These are phyloP conservation scores for Suillus lakei DNA, from an alignment of 768 basidiomycete genomes.

Conservation along the genomic window DNA sequence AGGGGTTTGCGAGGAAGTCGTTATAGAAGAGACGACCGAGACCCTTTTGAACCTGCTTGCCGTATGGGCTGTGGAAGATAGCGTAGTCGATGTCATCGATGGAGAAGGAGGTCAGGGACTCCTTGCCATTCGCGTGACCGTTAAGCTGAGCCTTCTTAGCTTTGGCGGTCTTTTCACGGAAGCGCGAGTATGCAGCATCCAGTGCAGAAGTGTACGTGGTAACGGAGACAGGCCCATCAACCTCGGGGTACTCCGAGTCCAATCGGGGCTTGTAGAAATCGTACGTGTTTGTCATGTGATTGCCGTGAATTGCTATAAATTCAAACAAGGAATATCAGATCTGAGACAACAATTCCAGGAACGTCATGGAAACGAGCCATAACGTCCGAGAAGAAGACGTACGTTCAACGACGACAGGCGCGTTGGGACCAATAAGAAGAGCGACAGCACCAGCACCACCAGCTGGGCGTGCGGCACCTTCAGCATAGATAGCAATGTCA, in stretches of 20 bases:
- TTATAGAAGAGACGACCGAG: slow-evolving; percentile 91
- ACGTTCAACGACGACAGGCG: slow-evolving; percentile 95
- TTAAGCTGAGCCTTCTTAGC: slow-evolving; percentile 53
- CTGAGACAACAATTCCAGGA: slow-evolving; percentile 5
- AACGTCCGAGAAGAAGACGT: slow-evolving; percentile 58
- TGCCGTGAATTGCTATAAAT: slow-evolving; percentile 86
- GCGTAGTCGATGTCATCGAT: slow-evolving; percentile 88
- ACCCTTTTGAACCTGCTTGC: slow-evolving; percentile 98
- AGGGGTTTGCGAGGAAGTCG: slow-evolving; percentile 87
- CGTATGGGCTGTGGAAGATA: slow-evolving; percentile 97
- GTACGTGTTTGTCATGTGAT: slow-evolving; percentile 96
- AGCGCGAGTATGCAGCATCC: slow-evolving; percentile 86
- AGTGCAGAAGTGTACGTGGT: slow-evolving; percentile 94
- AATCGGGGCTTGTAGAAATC: slow-evolving; percentile 99
- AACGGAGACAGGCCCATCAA: slow-evolving; percentile 96
- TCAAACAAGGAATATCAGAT: slow-evolving; percentile 8
- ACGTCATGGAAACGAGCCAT: slow-evolving; percentile 20
- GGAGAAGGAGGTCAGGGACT: slow-evolving; percentile 63
- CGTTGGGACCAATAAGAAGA: slow-evolving; percentile 94
- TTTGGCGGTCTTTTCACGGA: slow-evolving; percentile 79
- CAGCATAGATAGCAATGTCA: slow-evolving; percentile 98
- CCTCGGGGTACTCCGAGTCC: slow-evolving; percentile 93
- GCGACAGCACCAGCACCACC: slow-evolving; percentile 97
- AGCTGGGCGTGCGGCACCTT: slow-evolving; percentile 92
- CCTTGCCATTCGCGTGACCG: slow-evolving; percentile 38